phyloP scores from a whole-genome alignment of 768 basidiomycete genomes.

The Piloderma croceum region DNA sequence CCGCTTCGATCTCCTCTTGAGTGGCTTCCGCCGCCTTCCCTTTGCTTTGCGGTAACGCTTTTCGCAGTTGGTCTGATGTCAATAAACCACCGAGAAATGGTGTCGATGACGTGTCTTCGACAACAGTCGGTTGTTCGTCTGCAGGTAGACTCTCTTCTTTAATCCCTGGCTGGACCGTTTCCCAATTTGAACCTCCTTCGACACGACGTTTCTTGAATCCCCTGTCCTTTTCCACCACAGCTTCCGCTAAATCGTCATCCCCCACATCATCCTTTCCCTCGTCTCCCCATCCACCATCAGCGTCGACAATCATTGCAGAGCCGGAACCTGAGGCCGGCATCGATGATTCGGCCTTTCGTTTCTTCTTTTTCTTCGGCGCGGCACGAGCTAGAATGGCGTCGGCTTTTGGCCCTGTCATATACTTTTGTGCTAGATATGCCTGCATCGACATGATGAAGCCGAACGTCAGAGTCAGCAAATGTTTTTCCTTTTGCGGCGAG shows the following conservation, averaged over 20 bases:
- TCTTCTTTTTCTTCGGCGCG: conserved; percentile 67
- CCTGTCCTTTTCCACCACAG: conserved; percentile 67
- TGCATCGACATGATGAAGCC: no score
- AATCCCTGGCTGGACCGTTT: conserved; percentile 53
- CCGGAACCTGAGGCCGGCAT: conserved; percentile 14
- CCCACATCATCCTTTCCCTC: conserved; percentile 46
- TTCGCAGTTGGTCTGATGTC: conserved; percentile 69
- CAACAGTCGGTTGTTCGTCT: conserved; percentile 68
- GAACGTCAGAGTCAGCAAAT: no score
- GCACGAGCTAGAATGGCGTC: conserved; percentile 83
- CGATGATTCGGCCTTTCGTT: conserved; percentile 46
- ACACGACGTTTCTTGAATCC: conserved; percentile 75
- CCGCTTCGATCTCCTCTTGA: conserved; percentile 50
- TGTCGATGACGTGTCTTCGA: conserved; percentile 36
- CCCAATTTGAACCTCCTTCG: conserved; percentile 55
- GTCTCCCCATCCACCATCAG: conserved; percentile 67
- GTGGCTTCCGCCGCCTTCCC: conserved; percentile 26
- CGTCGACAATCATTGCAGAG: conserved; percentile 47
- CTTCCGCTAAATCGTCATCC: conserved; percentile 54
- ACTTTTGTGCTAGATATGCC: conserved; percentile 82
- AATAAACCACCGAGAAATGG: conserved; percentile 73
- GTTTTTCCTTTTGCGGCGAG: no score
- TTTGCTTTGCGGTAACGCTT: conserved; percentile 43
- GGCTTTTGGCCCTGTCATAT: conserved; percentile 95
- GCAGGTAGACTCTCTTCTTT: conserved; percentile 49